Base-by-base conservation (phyloP, 441 rosid genomes). In the Oxalis stricta region DNA sequence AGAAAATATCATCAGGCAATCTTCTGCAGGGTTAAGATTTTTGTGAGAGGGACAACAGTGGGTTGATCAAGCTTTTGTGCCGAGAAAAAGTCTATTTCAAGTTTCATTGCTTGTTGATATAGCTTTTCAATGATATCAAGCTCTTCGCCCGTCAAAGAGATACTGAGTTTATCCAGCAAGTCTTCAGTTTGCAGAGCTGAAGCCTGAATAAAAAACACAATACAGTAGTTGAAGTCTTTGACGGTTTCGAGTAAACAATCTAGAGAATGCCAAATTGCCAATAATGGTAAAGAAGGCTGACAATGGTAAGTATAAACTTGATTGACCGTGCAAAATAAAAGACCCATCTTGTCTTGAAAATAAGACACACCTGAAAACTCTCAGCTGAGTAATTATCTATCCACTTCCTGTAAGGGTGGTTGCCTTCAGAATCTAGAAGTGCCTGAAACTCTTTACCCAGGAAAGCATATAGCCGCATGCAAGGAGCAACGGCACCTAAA, bases 21-120 rank as follows among this genome's bases (percentile, higher is more conserved):
- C 75, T 46, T 60, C 72, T 13, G 55, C 66, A 46, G 75, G 73
- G 54, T 66, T 69, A 33, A 69, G 84, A 53, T 38, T 55, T 66
- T 76, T 38, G 63, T 57, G 52, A 92, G 61, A 58, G 99, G 95
- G 55, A 69, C 82, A 41, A 73, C 58, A 46, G 76, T 72, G 18
- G 80, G 79, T 64, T 85, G 94, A 46, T 43, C 46, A 61, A 75
- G 61, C 12, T 66, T 82, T 68, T 92, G 99, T 8, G 82, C 81
- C 52, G 53, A 56, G 74, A 92, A 82, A 69, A 82, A 87, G 59
- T 84, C 95, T 30, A 77, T 73, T 82, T 82, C 97, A 63, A 82
- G 99, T 65, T 71, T 86, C 95, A 92, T 74, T 55, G 97, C 97
- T 66, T 92, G 96, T 52, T 66, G 89, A 68, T 92, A 92, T 61